Evolutionary conservation across 345 rosid species (phyloP), one percentile per base, ranked within the genome.

Genomic region (Aegle marmelos): DNA sequence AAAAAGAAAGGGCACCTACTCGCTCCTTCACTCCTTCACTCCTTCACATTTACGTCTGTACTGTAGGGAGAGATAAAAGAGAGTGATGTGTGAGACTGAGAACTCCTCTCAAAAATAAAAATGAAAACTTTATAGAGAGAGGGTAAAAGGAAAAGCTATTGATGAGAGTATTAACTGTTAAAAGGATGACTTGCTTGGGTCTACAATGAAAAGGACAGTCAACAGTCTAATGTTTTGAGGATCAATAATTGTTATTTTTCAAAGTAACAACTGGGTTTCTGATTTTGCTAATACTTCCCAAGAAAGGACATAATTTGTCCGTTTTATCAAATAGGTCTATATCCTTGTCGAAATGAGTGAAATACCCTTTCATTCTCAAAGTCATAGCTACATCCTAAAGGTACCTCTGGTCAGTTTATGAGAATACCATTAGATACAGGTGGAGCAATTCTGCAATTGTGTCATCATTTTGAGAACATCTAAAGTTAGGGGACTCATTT

Each of bases 201-300:
- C 90, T 82, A 88, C 86, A 80, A 84, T 81, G 85, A 67, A 86
- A 70, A 83, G 79, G 83, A 76, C 67, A 76, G 91, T 85, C 95
- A 88, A 88, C 89, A 85, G 68, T 80, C 80, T 82, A 84, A 88
- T 59, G 68, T 22, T 77, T 61, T 39, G 57, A 19, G 66, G 33
- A 54, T 80, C 57, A 68, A 74, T 70, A 31, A 33, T 63, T 63
- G 50, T 24, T 73, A 22, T 25, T 25, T 31, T 58, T 4, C 71
- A n/a, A 68, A 56, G 5, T 56, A 56, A 56, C 27, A n/a, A 22
- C 4, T n/a, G 24, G 48, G 13, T 37, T 5, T 22, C 16, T 37
- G 3, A 21, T 11, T 11, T 37, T 67, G 37, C 24, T 9, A 16
- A 24, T 13, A 30, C 7, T 53, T 53, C 22, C 22, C 2, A 17